A percentile compares a stretch with the other conserved stretches of the same genome.
Conservation (phyloP, 2,329 filamentous ascomycete species). For the Phialemoniopsis sp. region DNA sequence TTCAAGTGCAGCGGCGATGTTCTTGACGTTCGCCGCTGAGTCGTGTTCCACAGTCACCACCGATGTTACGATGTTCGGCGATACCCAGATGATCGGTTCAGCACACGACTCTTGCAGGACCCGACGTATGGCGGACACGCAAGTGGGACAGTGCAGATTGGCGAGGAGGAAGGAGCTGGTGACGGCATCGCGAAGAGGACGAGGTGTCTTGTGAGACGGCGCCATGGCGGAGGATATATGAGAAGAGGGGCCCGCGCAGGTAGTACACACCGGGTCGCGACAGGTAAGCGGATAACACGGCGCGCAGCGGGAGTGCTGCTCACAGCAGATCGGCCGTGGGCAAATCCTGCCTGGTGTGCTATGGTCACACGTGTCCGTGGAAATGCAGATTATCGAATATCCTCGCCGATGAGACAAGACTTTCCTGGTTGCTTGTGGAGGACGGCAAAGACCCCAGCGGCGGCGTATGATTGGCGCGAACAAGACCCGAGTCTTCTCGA, state of each 20-base stretch:
- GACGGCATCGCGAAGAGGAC: constrained; percentile 13
- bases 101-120: constrained; percentile 44
- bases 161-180: constrained; percentile 63
- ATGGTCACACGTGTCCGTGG: no score
- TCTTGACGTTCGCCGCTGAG: constrained; percentile 36
- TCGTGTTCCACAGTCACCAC: constrained; percentile 59
- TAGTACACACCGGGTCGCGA: no score
- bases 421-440: no score
- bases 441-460: no score
- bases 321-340: no score
- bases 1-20: constrained; percentile 42
- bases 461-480: no score
- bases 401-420: no score
- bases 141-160: constrained; percentile 77
- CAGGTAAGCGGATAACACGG: no score
- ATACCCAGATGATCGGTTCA: constrained; percentile 52
- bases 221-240: constrained; percentile 10
- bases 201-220: constrained; percentile 10
- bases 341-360: no score
- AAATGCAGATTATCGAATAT: no score
- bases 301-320: no score
- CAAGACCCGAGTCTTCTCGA: no score
- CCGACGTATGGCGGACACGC: constrained; percentile 61
- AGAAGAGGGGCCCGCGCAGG: not conserved
- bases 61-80: constrained; percentile 68